phyloP scores from a whole-genome alignment of 768 basidiomycete species.

The Boletus pseudo-olivaceus region DNA sequence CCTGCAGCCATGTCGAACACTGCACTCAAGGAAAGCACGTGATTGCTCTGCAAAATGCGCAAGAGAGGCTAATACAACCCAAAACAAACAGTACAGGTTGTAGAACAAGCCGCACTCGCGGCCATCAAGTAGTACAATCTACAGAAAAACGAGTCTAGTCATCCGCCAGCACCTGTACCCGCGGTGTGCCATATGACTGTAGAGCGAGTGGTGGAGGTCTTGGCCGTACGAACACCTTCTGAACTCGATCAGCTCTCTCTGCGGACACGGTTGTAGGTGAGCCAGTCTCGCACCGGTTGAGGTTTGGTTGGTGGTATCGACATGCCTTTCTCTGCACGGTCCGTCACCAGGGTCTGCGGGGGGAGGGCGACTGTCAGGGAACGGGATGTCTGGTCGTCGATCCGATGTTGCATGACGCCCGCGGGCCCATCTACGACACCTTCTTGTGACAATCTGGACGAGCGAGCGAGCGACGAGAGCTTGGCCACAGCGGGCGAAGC shows the following conservation, averaged over 20 bases:
- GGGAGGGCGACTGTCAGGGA: constrained; percentile 22
- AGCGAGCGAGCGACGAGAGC: not conserved
- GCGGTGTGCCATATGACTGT: constrained; percentile 5
- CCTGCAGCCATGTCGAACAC: constrained; percentile 1
- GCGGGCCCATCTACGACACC: not conserved
- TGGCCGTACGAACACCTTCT: constrained; percentile 36
- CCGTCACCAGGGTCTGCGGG: constrained; percentile 9
- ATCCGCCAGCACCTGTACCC: constrained; percentile 16
- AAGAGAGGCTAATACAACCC: not conserved
- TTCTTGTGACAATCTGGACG: not conserved
- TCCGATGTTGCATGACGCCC: not conserved
- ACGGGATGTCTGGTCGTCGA: constrained; percentile 5
- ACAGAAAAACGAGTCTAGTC: constrained; percentile 5
- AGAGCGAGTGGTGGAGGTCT: constrained; percentile 40
- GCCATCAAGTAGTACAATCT: not conserved
- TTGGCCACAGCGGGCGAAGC: not conserved
- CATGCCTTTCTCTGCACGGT: constrained; percentile 23
- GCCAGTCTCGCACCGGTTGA: constrained; percentile 28
- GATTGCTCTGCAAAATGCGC: constrained; percentile 7
- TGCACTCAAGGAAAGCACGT: constrained; percentile 12
- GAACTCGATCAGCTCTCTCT: constrained; percentile 13
- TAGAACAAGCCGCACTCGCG: not conserved
- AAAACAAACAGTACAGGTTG: not conserved
- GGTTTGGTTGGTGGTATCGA: constrained; percentile 22
- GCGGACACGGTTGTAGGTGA: constrained; percentile 19